A percentile compares a stretch with the other conserved stretches of the same genome.
These are phyloP conservation scores for Candida xyloterini DNA, from an alignment of 805 yeast genomes.

Conservation along the genomic window DNA sequence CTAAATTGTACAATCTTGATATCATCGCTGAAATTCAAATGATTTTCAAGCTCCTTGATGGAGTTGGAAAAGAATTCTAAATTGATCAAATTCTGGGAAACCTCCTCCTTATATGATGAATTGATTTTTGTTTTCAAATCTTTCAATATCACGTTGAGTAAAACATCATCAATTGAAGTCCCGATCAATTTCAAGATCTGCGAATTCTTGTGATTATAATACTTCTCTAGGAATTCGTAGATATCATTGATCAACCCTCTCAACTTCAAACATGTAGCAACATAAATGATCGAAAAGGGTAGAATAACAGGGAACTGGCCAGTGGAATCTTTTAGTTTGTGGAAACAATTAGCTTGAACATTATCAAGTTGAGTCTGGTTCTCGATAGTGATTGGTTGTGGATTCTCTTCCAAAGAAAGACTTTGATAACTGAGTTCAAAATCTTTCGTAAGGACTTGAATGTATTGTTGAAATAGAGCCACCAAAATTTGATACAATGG, in stretches of 20 bases:
- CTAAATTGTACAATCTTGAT: constrained; percentile 36
- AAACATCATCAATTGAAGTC: constrained; percentile 62
- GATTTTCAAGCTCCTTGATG: constrained; percentile 61
- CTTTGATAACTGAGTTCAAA: constrained; percentile 61
- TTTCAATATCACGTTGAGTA: constrained; percentile 62
- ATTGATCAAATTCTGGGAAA: constrained; percentile 85
- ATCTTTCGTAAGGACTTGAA: constrained; percentile 49
- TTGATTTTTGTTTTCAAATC: constrained; percentile 60
- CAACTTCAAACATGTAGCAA: constrained; percentile 77
- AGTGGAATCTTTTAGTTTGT: constrained; percentile 22
- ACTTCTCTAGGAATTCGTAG: constrained; percentile 60
- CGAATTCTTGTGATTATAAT: constrained; percentile 60
- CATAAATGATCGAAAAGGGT: constrained; percentile 87
- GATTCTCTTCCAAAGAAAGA: constrained; percentile 73
- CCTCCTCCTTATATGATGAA: constrained; percentile 80
- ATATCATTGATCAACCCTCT: constrained; percentile 63
- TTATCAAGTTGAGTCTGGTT: constrained; percentile 59
- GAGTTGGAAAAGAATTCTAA: constrained; percentile 82
- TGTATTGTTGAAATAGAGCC: constrained; percentile 55
- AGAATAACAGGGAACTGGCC: constrained; percentile 56
- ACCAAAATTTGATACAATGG: constrained; percentile 63
- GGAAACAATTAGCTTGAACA: constrained; percentile 43
- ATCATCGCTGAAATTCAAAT: constrained; percentile 32
- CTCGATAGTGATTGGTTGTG: constrained; percentile 78
- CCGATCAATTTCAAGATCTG: constrained; percentile 59